Conservation (phyloP, 2,329 filamentous ascomycete genomes). For the Pseudogymnoascus sp. region DNA sequence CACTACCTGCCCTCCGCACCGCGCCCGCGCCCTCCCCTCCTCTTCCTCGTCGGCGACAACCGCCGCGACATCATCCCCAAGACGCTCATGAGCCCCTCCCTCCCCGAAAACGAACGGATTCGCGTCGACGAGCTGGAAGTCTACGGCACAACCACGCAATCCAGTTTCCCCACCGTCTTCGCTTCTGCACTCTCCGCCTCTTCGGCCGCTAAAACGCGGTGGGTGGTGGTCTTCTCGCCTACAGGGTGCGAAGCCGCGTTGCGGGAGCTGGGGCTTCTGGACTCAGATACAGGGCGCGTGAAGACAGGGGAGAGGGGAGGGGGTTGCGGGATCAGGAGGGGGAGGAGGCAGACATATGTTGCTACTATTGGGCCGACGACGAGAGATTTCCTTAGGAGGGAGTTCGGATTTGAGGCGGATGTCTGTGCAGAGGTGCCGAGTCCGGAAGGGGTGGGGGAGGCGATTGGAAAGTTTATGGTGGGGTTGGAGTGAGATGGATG, state of each 20-base stretch:
- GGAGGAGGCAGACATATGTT: slow-evolving; percentile 48
- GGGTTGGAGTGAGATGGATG: background rate
- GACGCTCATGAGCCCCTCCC: slow-evolving; percentile 53
- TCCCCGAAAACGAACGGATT: slow-evolving; percentile 47
- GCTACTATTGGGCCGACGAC: slow-evolving; percentile 95
- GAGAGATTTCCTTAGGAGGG: slow-evolving; percentile 57
- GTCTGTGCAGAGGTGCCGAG: slow-evolving; percentile 77
- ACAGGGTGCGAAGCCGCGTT: slow-evolving; percentile 57
- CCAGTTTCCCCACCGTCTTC: slow-evolving; percentile 66
- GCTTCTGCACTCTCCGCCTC: slow-evolving; percentile 40
- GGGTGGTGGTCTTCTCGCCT: slow-evolving; percentile 70
- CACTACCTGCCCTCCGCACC: slow-evolving; percentile 48
- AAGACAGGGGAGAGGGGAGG: slow-evolving; percentile 12
- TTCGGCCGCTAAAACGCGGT: slow-evolving; percentile 38
- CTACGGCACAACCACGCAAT: slow-evolving; percentile 80
- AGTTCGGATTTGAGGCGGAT: slow-evolving; percentile 62
- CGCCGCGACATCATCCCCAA: slow-evolving; percentile 83
- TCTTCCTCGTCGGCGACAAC: slow-evolving; percentile 88
- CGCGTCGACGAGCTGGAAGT: slow-evolving; percentile 71
- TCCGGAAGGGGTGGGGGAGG: slow-evolving; percentile 67
- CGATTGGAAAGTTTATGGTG: slow-evolving; percentile 40
- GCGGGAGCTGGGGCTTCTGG: slow-evolving; percentile 43
- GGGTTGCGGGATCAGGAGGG: slow-evolving; percentile 5
- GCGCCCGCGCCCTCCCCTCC: slow-evolving; percentile 40
- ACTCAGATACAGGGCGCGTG: slow-evolving; percentile 37